Conservation (phyloP, 202 grass and related monocot genomes). For the Alloteropsis angusta region DNA sequence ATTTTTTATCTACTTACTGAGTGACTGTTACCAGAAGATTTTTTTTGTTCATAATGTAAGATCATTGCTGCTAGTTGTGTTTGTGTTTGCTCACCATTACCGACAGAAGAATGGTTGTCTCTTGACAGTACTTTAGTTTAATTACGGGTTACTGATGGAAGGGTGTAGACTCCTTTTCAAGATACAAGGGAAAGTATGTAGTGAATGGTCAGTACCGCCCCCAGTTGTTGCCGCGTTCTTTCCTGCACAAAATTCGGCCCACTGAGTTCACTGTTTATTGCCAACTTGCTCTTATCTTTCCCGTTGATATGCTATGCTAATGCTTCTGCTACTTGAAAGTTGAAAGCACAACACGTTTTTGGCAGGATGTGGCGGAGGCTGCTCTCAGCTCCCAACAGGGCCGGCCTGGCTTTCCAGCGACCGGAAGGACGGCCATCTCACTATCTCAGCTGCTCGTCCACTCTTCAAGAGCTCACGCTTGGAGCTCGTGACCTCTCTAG, state of each 20-base stretch:
- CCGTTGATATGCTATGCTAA: constrained; percentile 20
- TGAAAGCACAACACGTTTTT: constrained; percentile 22
- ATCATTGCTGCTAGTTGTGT: not conserved
- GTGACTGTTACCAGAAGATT: not conserved
- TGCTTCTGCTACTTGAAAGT: constrained; percentile 17
- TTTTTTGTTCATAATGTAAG: not conserved
- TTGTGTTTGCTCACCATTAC: not conserved
- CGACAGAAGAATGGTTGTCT: not conserved
- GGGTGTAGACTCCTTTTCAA: not conserved
- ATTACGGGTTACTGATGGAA: not conserved
- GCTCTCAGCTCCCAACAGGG: not conserved
- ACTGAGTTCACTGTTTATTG: not conserved
- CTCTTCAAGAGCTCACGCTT: not conserved
- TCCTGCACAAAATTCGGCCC: not conserved
- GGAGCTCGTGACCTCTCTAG: not conserved
- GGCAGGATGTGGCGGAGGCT: not conserved
- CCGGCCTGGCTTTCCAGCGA: constrained; percentile 24
- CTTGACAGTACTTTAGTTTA: not conserved
- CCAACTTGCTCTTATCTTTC: constrained; percentile 9
- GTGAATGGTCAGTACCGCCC: not conserved
- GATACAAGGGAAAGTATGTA: not conserved
- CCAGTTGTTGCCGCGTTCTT: constrained; percentile 1
- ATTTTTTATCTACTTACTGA: not conserved
- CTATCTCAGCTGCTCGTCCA: constrained; percentile 2
- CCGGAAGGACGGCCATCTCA: constrained; percentile 20